Conservation (phyloP, 2,329 filamentous ascomycete genomes). For the Xylariales sp. region DNA sequence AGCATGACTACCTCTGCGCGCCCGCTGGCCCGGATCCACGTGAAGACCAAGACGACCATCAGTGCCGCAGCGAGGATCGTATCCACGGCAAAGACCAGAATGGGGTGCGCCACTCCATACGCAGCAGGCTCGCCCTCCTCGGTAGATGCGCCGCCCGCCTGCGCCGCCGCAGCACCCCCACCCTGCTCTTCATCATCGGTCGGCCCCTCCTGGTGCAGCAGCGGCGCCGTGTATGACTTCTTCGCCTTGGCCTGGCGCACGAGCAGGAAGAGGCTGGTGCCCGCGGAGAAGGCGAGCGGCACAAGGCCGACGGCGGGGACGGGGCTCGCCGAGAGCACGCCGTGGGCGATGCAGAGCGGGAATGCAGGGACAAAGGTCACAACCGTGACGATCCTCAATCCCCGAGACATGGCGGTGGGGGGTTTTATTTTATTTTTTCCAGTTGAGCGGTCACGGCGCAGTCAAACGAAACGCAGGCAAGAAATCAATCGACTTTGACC, state of each 20-base stretch:
- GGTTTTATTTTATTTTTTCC: too few species aligned
- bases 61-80: slow-evolving; percentile 28
- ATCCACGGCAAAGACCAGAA: slow-evolving; percentile 33
- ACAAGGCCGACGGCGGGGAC: slow-evolving; percentile 34
- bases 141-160: too few species aligned
- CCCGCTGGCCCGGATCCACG: slow-evolving; percentile 27
- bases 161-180: too few species aligned
- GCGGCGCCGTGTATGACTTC: too few species aligned
- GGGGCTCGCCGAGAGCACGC: slow-evolving; percentile 25
- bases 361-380: slow-evolving; percentile 34
- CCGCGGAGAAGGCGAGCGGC: slow-evolving; percentile 32
- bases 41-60: slow-evolving; percentile 35
- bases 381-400: slow-evolving; percentile 28
- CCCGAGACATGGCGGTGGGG: too few species aligned
- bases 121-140: slow-evolving; percentile 4
- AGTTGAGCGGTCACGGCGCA: too few species aligned
- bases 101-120: slow-evolving; percentile 17
- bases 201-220: too few species aligned
- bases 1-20: slow-evolving; percentile 31
- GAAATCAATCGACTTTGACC: too few species aligned
- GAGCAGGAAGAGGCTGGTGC: slow-evolving; percentile 17
- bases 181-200: too few species aligned
- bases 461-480: too few species aligned
- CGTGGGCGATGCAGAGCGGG: slow-evolving; percentile 33
- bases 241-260: slow-evolving; percentile 10